Evolutionary conservation across 108 stramenopile genomes (phyloP).

Genomic region (Fragilaria radians): DNA sequence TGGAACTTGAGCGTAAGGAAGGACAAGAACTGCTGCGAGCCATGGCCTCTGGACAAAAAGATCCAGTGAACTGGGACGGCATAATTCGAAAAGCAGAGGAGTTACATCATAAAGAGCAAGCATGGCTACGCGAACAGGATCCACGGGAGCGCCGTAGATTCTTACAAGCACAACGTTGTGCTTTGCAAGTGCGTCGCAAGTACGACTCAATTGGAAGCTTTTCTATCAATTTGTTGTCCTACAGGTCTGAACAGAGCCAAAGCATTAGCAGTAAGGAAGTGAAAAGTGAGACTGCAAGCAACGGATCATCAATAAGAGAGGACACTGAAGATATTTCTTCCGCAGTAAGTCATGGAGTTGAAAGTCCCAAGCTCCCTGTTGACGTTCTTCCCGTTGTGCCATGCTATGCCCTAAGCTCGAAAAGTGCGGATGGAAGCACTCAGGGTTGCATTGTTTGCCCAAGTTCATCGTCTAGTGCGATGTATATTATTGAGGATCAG

Average conservation of each 20-base stretch:
- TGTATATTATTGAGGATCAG: not conserved
- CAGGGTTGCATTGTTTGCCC: not conserved
- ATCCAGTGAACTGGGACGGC: conserved; percentile 28
- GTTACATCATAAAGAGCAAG: conserved; percentile 29
- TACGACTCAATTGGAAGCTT: conserved; percentile 34
- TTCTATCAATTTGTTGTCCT: conserved; percentile 33
- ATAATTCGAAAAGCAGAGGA: conserved; percentile 34
- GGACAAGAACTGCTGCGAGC: conserved; percentile 26
- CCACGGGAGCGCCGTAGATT: conserved; percentile 21
- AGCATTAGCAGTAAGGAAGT: not conserved
- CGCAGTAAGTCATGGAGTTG: not conserved
- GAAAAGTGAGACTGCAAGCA: not conserved
- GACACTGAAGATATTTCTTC: not conserved
- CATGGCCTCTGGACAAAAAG: conserved; percentile 14
- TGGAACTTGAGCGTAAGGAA: conserved; percentile 31
- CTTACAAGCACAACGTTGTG: conserved; percentile 14
- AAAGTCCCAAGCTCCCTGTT: no score
- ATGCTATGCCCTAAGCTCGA: no score
- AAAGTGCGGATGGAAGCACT: no score
- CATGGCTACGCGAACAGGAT: conserved; percentile 3
- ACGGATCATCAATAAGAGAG: not conserved
- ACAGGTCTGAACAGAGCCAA: conserved; percentile 2
- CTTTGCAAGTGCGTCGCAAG: conserved; percentile 12
- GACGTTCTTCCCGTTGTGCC: no score
- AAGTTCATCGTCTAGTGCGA: not conserved